Evolutionary conservation across 2,329 filamentous ascomycete species (phyloP), one percentile per base, ranked within the genome.

Genomic region (Diaporthe citrichinensis): DNA sequence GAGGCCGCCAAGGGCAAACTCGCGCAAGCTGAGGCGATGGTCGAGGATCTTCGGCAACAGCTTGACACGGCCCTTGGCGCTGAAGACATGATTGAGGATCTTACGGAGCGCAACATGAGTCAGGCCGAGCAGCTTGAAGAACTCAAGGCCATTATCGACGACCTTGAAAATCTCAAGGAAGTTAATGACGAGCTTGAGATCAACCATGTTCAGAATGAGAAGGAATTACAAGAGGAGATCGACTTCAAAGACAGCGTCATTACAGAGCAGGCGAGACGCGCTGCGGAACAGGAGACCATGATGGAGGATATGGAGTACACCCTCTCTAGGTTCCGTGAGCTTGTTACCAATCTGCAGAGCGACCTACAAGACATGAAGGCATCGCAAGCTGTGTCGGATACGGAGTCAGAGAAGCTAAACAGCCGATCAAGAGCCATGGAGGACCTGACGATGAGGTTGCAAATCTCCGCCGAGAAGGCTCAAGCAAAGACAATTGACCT

Each of bases 401-500:
- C 93, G 23, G 96, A 98, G 83, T 95, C 96, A 0, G 95, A 96
- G 82, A 95, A 98, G 83, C 91, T 98, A 73, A 96, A 93, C 78
- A 94, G 91, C 80, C 94, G 95, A 77, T 98, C 96, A 59, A 92
- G 95, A 77, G 95, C 96, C 72, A 98, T 99, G 93, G 94, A 98
- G 91, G 96, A 99, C 81, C 90, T 99, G 61, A 98, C 98, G 84
- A 91, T 96, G 90, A 97, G 98, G 85, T 90, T 99, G 58, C 96
- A 98, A 81, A 91, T 94, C 74, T 97, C 95, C 17, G 95, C 95
- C 15, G 91, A 95, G 55, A 98, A 98, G 86, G 94, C 96, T 3
- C 96, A 98, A 83, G 93, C 95, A 81, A 98, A 98, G 86, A 95
- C 95, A 0, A 98, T 99, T 77, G 96, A 98, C 79, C 88, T 98